Conservation (phyloP, 768 basidiomycete genomes). For the Cystoderma amianthinum region DNA sequence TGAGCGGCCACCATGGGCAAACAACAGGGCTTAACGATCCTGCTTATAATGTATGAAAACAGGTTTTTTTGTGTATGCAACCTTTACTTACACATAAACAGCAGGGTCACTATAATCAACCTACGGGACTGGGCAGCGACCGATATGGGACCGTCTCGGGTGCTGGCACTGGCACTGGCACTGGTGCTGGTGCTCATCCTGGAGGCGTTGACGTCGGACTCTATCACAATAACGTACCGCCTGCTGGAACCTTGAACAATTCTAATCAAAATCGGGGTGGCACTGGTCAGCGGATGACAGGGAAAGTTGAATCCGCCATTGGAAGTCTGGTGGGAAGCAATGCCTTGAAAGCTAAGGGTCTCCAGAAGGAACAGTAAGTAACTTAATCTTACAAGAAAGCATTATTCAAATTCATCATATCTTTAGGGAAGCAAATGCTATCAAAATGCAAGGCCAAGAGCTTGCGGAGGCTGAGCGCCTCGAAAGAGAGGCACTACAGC, state of each 20-base stretch:
- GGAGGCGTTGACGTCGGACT: not conserved
- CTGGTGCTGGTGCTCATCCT: constrained; percentile 1
- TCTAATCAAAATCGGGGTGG: constrained; percentile 12
- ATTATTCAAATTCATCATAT: not conserved
- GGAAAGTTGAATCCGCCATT: constrained; percentile 41
- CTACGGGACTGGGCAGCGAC: too few species aligned
- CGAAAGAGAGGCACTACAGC: constrained; percentile 39
- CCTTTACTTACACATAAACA: not conserved
- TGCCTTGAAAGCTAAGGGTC: constrained; percentile 39
- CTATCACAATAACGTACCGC: constrained; percentile 9
- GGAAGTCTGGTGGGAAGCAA: constrained; percentile 38
- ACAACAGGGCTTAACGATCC: constrained; percentile 3
- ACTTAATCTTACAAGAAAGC: not conserved
- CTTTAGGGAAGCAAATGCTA: constrained; percentile 34
- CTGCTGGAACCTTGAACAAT: constrained; percentile 12
- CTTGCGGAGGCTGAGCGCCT: constrained; percentile 47
- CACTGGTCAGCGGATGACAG: constrained; percentile 27
- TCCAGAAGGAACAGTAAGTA: constrained; percentile 41
- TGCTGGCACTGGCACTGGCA: too few species aligned
- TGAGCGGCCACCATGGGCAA: constrained; percentile 5
- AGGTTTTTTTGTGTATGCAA: too few species aligned
- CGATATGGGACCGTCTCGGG: too few species aligned
- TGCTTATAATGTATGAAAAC: too few species aligned
- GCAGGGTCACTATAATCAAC: too few species aligned
- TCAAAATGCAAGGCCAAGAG: constrained; percentile 39